Conservation (phyloP, 495 filamentous ascomycete species). For the Lasiosphaeris hirsuta region DNA sequence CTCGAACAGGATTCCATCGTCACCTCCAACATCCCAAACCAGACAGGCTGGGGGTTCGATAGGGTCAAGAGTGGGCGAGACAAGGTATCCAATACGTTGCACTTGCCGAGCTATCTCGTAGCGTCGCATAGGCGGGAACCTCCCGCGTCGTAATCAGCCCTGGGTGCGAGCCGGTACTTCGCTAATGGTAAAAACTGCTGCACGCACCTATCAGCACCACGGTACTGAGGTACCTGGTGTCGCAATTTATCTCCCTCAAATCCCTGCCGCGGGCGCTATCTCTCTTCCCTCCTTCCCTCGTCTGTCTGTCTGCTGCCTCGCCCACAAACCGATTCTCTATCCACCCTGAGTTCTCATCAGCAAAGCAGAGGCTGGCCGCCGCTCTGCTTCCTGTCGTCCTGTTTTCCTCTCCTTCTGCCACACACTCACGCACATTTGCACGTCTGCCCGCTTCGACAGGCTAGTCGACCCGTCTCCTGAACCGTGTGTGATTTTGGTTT, state of each 20-base stretch:
- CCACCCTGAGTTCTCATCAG: constrained; percentile 1
- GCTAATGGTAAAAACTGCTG: constrained; percentile 20
- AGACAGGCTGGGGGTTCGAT: not conserved
- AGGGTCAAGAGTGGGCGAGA: not conserved
- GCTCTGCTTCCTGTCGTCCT: not conserved
- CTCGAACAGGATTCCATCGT: constrained; percentile 12
- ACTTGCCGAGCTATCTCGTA: constrained; percentile 22
- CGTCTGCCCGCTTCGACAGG: not conserved
- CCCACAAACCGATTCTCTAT: constrained; percentile 2
- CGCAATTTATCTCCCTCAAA: constrained; percentile 35
- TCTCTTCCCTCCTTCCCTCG: constrained; percentile 10
- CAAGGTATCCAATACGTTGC: constrained; percentile 11
- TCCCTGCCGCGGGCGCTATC: constrained; percentile 29
- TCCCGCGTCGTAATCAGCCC: constrained; percentile 13
- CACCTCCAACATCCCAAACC: constrained; percentile 13
- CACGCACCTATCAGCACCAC: constrained; percentile 17
- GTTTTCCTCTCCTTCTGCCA: not conserved
- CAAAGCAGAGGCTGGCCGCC: not conserved
- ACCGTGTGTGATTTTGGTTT: too few species aligned
- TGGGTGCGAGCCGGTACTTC: constrained; percentile 18
- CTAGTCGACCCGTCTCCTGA: too few species aligned
- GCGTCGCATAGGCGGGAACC: constrained; percentile 24
- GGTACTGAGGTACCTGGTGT: constrained; percentile 8
- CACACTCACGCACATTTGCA: not conserved
- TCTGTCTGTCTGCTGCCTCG: constrained; percentile 1